Conservation (phyloP, 305 asterid genomes). For the Solanum hybrid region DNA sequence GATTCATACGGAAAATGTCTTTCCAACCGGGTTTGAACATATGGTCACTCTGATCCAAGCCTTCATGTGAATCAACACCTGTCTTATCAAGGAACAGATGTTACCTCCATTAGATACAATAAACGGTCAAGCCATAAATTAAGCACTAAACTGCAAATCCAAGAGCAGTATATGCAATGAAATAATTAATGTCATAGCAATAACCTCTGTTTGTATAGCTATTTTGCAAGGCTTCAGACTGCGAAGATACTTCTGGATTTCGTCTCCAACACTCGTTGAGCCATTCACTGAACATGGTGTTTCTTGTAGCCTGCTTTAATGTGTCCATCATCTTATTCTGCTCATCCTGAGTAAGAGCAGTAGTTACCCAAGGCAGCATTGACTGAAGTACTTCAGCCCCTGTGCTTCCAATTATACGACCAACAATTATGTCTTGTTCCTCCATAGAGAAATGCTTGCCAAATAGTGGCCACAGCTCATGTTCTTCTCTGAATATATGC, state of each 20-base stretch:
- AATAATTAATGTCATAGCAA: not conserved
- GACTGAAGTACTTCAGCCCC: slow-evolving; percentile 51
- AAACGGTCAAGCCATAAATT: not conserved
- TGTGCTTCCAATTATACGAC: slow-evolving; percentile 44
- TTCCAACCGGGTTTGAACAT: slow-evolving; percentile 49
- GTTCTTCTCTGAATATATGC: slow-evolving; percentile 42
- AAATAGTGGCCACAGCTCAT: slow-evolving; percentile 44
- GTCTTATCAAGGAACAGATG: not conserved
- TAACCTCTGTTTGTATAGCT: slow-evolving; percentile 22
- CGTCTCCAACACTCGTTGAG: slow-evolving; percentile 38
- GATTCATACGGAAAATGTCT: slow-evolving; percentile 48
- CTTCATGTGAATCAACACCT: slow-evolving; percentile 28
- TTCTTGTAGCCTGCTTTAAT: slow-evolving; percentile 38
- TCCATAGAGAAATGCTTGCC: slow-evolving; percentile 35
- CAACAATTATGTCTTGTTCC: slow-evolving; percentile 43
- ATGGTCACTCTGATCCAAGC: slow-evolving; percentile 22
- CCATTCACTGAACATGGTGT: slow-evolving; percentile 50
- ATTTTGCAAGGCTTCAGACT: slow-evolving; percentile 17
- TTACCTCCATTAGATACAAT: not conserved
- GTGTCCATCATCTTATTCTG: slow-evolving; percentile 48
- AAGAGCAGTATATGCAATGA: not conserved
- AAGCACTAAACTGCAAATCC: not conserved
- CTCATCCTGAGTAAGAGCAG: slow-evolving; percentile 43
- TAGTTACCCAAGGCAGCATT: slow-evolving; percentile 49
- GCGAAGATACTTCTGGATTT: slow-evolving; percentile 26